Evolutionary conservation across 2,329 filamentous ascomycete genomes (phyloP).

Genomic region (Aspergillus neoniger): DNA sequence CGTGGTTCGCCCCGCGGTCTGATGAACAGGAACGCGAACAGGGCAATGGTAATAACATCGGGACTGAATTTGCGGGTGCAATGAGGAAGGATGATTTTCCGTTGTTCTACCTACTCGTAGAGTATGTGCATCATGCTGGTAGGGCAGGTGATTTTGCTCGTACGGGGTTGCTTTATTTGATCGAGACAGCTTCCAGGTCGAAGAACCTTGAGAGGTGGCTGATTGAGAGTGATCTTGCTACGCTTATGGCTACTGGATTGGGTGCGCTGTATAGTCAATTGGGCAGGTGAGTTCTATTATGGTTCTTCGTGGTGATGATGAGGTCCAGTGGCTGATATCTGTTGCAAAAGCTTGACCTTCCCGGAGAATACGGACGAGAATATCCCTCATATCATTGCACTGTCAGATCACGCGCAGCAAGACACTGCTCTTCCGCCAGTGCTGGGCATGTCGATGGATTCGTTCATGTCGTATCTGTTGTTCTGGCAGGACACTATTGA

Average conservation of each 20-base stretch:
- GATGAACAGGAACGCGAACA: constrained; percentile 42
- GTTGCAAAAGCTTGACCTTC: constrained; percentile 66
- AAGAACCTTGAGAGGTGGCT: constrained; percentile 89
- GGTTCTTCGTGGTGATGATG: not conserved
- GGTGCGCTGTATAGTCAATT: constrained; percentile 74
- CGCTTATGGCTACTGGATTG: constrained; percentile 92
- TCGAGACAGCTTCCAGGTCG: constrained; percentile 86
- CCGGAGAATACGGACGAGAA: constrained; percentile 65
- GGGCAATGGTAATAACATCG: constrained; percentile 43
- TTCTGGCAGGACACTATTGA: constrained; percentile 99
- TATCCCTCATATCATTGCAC: constrained; percentile 77
- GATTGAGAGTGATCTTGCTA: constrained; percentile 93
- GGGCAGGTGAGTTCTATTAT: constrained; percentile 51
- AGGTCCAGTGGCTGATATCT: not conserved
- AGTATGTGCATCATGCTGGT: constrained; percentile 95
- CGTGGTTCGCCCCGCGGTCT: constrained; percentile 78
- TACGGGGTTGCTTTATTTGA: constrained; percentile 91
- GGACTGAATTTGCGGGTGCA: constrained; percentile 75
- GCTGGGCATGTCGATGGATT: constrained; percentile 84
- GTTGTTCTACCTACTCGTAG: constrained; percentile 90
- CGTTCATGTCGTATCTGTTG: constrained; percentile 88
- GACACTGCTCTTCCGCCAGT: constrained; percentile 75
- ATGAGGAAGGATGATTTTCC: constrained; percentile 93
- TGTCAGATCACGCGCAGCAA: constrained; percentile 82
- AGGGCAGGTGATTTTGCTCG: constrained; percentile 93